Conservation (phyloP, 495 filamentous ascomycete genomes). For the Xylaria nigripes region DNA sequence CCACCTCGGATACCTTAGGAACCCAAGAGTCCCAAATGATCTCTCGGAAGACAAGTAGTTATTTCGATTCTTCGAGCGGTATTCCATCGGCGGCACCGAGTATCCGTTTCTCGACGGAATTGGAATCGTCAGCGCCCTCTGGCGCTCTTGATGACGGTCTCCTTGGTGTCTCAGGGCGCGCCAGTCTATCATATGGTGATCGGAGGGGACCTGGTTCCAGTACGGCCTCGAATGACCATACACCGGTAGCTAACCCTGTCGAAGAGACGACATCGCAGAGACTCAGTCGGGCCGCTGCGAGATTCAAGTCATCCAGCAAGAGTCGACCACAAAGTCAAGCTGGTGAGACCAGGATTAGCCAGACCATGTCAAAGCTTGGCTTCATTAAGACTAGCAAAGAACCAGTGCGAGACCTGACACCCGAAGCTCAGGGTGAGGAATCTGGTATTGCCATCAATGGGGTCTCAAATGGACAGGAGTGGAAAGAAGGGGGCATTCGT, state of each 20-base stretch:
- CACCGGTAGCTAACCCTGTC: slow-evolving; percentile 35
- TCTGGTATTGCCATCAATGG: slow-evolving; percentile 32
- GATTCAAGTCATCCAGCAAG: slow-evolving; percentile 45
- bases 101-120: slow-evolving; percentile 35
- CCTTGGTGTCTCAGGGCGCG: slow-evolving; percentile 32
- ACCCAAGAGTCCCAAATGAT: slow-evolving; percentile 20
- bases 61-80: slow-evolving; percentile 28
- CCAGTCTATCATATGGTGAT: slow-evolving; percentile 42
- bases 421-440: slow-evolving; percentile 26
- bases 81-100: slow-evolving; percentile 27
- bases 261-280: slow-evolving; percentile 46
- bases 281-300: slow-evolving; percentile 53
- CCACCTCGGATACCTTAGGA: slow-evolving; percentile 13
- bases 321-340: slow-evolving; percentile 61
- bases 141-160: slow-evolving; percentile 32
- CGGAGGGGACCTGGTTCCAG: slow-evolving; percentile 32
- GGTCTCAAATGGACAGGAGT: slow-evolving; percentile 37
- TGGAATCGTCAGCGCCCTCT: slow-evolving; percentile 25
- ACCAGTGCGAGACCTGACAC: slow-evolving; percentile 28
- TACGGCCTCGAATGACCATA: slow-evolving; percentile 29
- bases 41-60: slow-evolving; percentile 33
- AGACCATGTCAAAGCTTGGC: slow-evolving; percentile 57
- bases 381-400: slow-evolving; percentile 46
- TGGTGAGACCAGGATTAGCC: slow-evolving; percentile 58
- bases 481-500: slow-evolving; percentile 14